Conservation (phyloP, 345 rosid species). For the Eucalyptus paniculata region DNA sequence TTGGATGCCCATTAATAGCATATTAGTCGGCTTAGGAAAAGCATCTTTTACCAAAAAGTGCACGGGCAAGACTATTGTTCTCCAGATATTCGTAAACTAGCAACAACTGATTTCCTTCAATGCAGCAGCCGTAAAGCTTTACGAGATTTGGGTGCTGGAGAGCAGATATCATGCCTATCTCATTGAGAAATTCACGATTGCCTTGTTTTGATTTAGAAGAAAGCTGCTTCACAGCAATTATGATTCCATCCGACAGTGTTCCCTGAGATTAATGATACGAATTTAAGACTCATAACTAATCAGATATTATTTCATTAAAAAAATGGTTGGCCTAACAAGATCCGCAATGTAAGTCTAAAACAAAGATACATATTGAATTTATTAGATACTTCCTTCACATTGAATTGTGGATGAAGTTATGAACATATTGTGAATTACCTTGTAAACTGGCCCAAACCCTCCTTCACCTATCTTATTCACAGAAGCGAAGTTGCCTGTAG, state of each 20-base stretch:
- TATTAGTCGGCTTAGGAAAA: not conserved
- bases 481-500: slow-evolving; percentile 65
- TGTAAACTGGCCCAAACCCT: slow-evolving; percentile 85
- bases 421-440: slow-evolving; percentile 18
- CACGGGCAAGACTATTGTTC: slow-evolving; percentile 49
- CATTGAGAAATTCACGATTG: slow-evolving; percentile 54
- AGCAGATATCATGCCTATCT: slow-evolving; percentile 69
- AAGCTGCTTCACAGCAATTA: slow-evolving; percentile 62
- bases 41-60: slow-evolving; percentile 30
- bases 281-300: not conserved
- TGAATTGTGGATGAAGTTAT: not conserved
- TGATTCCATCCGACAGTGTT: slow-evolving; percentile 31
- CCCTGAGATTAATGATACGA: slow-evolving; percentile 7
- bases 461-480: slow-evolving; percentile 90
- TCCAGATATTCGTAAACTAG: slow-evolving; percentile 52
- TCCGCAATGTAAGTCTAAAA: not conserved
- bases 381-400: not conserved
- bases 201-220: slow-evolving; percentile 70
- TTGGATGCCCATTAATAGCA: not conserved
- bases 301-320: not conserved
- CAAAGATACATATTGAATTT: not conserved
- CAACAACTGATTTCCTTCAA: slow-evolving; percentile 54
- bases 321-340: not conserved
- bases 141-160: slow-evolving; percentile 63
- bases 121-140: slow-evolving; percentile 48